Evolutionary conservation across 2,329 filamentous ascomycete genomes (phyloP).

Genomic region (Leptographium flavum): DNA sequence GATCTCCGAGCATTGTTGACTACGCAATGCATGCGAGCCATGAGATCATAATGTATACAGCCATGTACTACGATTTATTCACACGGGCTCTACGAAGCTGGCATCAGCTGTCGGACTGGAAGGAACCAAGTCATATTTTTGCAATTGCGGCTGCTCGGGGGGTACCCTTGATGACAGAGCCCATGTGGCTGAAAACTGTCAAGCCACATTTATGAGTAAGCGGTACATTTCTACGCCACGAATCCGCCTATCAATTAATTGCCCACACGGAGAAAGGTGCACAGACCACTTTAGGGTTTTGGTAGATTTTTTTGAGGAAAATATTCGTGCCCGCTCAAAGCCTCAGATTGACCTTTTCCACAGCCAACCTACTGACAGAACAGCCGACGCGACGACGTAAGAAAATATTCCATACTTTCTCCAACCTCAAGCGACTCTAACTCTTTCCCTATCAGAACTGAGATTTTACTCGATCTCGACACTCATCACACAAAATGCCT

Average conservation of each 20-base stretch:
- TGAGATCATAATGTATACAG: too few relatives aligned
- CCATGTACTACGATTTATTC: too few relatives aligned
- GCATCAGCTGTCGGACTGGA: too few relatives aligned
- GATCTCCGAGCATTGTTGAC: not conserved
- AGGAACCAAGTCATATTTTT: too few relatives aligned
- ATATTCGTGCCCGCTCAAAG: conserved; percentile 10
- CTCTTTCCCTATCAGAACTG: conserved; percentile 14
- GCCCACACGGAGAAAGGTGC: not conserved
- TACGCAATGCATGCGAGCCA: too few relatives aligned
- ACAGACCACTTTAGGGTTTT: conserved; percentile 5
- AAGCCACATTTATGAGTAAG: not conserved
- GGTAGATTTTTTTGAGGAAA: conserved; percentile 7
- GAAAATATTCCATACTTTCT: conserved; percentile 1
- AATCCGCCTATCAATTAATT: not conserved
- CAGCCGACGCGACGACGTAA: conserved; percentile 12
- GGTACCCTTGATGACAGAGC: too few relatives aligned
- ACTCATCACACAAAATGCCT: conserved; percentile 54
- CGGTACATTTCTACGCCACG: not conserved
- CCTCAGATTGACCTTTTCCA: conserved; percentile 8
- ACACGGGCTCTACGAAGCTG: too few relatives aligned
- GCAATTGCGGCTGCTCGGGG: too few relatives aligned
- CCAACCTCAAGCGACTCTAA: not conserved
- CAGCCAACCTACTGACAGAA: conserved; percentile 10
- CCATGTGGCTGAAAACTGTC: too few relatives aligned
- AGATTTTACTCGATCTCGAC: conserved; percentile 6